Evolutionary conservation across 2,329 filamentous ascomycete genomes (phyloP).

Genomic region (Botryosphaeria dothidea): DNA sequence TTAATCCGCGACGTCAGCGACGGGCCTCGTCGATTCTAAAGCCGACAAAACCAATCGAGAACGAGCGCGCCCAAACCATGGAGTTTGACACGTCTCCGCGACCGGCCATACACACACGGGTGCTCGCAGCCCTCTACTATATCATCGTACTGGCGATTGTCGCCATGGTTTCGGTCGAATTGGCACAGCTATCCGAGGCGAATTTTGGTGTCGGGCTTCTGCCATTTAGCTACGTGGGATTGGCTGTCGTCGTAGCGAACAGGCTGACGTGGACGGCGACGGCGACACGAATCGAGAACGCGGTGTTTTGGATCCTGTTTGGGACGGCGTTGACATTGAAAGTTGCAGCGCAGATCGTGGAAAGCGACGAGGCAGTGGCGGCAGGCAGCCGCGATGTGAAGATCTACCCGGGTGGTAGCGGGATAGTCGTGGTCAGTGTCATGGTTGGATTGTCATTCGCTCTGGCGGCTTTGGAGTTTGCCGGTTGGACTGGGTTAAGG

Average conservation of each 20-base stretch:
- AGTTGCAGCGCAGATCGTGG: constrained; percentile 29
- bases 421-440: constrained; percentile 35
- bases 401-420: constrained; percentile 35
- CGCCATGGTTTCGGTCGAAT: constrained; percentile 35
- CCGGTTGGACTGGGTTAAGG: constrained; percentile 11
- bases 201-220: constrained; percentile 34
- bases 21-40: constrained; percentile 3
- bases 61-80: background rate
- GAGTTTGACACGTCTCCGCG: background rate
- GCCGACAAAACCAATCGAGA: constrained; percentile 9
- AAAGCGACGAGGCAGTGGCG: constrained; percentile 29
- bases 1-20: background rate
- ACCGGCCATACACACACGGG: background rate
- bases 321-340: constrained; percentile 27
- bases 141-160: constrained; percentile 32
- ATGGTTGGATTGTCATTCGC: constrained; percentile 37
- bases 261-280: constrained; percentile 23
- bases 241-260: constrained; percentile 31
- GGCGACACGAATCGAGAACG: constrained; percentile 30
- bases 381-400: constrained; percentile 16
- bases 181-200: constrained; percentile 33
- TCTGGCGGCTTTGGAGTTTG: constrained; percentile 29
- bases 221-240: constrained; percentile 35
- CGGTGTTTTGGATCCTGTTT: constrained; percentile 29
- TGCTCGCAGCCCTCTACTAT: constrained; percentile 29